These are phyloP conservation scores for Eutrema yunnanense DNA, from an alignment of 345 rosid species.

Conservation along the genomic window DNA sequence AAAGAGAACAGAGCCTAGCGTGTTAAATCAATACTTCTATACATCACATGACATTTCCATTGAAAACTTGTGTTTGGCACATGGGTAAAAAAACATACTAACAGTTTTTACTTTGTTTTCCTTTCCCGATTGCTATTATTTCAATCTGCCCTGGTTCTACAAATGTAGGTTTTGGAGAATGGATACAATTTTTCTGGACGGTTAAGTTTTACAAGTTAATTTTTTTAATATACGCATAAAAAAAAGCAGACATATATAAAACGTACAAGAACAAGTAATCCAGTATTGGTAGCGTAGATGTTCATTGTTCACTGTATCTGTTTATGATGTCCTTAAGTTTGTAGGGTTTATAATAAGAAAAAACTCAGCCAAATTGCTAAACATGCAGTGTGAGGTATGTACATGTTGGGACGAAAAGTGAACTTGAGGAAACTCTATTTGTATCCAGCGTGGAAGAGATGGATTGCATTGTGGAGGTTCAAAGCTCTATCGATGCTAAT, in stretches of 20 bases:
- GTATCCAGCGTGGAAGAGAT: slow-evolving; percentile 38
- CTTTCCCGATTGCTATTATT: slow-evolving; percentile 6
- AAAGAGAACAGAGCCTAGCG: slow-evolving; percentile 52
- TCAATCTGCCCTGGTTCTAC: neutral
- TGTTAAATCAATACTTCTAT: slow-evolving; percentile 71
- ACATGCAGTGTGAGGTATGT: slow-evolving; percentile 66
- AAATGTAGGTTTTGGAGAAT: neutral
- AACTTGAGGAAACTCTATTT: slow-evolving; percentile 64
- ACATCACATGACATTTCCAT: slow-evolving; percentile 80
- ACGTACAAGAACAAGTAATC: neutral
- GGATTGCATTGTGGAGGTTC: slow-evolving; percentile 79
- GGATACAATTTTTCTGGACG: neutral
- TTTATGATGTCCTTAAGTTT: neutral
- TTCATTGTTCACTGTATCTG: neutral
- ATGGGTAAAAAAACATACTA: slow-evolving; percentile 51
- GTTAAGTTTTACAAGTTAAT: neutral
- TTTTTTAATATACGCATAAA: neutral
- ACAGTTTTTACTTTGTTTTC: neutral
- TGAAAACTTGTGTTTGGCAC: slow-evolving; percentile 68
- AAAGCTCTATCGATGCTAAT: slow-evolving; percentile 67
- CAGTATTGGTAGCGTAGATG: neutral
- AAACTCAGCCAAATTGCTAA: slow-evolving; percentile 13
- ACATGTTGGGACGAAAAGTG: slow-evolving; percentile 58
- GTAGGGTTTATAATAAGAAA: neutral
- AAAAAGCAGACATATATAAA: neutral